Base-by-base conservation (phyloP, 2,329 filamentous ascomycete genomes). In the Hypoxylon sp. region DNA sequence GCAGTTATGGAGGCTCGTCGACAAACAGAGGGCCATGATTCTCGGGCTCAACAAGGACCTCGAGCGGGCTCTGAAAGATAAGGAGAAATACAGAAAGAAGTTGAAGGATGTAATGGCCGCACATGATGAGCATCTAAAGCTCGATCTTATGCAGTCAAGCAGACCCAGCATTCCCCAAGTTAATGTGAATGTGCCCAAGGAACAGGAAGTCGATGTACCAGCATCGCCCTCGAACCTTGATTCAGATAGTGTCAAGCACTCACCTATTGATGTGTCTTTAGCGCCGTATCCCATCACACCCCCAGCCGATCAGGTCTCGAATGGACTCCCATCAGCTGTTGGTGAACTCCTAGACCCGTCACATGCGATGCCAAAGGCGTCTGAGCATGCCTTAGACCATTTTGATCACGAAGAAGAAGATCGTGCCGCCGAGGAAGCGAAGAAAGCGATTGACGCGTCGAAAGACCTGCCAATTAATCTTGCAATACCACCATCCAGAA, bases 21-120 rank as follows among this genome's bases (percentile, higher is more conserved):
- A 98, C 79, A 98, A 99, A 83, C 96, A 99, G 80, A 88, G 95
- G 69, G 90, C 94, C 14, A 94, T 99, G 90, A 94, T 99, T 60
- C 81, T 97, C 19, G 95, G 94, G 6, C 85, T 99, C 70, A 98
- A 98, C 77, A 97, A 96, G 79, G 96, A 99, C 78, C 84, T 99
- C 11, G 95, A 98, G 80, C 89, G 93, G 58, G 90, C 94, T 0
- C 81, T 97, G 71, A 97, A 97, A 78, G 96, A 98, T 74, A 98
- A 98, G 81, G 95, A 98, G 73, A 91, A 92, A 74, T 98, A 98
- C 78, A 90, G 93, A 74, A 94, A 91, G 80, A 97, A 96, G 80
- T 79, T 97, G 47, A 97, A 97, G 80, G 94, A 98, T 62, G 80
- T 88, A 8, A 79, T 90, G 75, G 79, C 84, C 52, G 69, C 74